Base-by-base conservation (phyloP, 148 eudicot species). In the Amaranthus hypochondriacus region DNA sequence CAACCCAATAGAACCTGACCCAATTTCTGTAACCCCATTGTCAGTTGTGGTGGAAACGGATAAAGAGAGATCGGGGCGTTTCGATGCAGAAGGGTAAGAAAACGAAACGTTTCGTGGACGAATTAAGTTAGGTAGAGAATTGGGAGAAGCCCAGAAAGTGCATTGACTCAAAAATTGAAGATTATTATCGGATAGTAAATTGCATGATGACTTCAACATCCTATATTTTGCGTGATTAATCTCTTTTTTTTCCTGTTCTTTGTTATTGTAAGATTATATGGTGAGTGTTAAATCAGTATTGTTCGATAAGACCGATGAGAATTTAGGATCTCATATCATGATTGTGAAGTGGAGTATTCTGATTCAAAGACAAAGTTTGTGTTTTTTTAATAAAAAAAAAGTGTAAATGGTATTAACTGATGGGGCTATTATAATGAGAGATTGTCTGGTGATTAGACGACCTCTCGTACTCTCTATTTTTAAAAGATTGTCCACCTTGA, bases 131-230 rank as follows among this genome's bases (percentile, higher is more conserved):
- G 66, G 73, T 15, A 72, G 46, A 12, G 56, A 44, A 55, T 74
- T 65, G n/a, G 80, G 76, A 57, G 81, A 54, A 39, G 61, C 81
- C 79, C 78, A 71, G 63, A 83, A 53, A 5, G 79, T 71, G 76
- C 71, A 77, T n/a, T 76, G 88, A 50, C 79, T 75, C 39, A 83
- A 83, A 76, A 82, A 54, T 78, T 81, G 85, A 42, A 78, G 86
- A 46, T 71, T 59, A 10, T 75, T 75, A 48, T 72, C 75, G 0
- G 74, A 74, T 4, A 73, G 84, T 6, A 73, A 86, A 75, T 81
- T 85, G 82, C 78, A 76, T 18, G 76, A 76, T 62, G 72, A 81
- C 69, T 64, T 83, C 77, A 84, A 72, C 86, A 81, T 81, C 51
- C 12, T 73, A 47, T 73, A 47, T 48, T 68, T 72, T 68, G 7